phyloP scores from a whole-genome alignment of 768 basidiomycete species.

The Brasilioporus rufonigricans region DNA sequence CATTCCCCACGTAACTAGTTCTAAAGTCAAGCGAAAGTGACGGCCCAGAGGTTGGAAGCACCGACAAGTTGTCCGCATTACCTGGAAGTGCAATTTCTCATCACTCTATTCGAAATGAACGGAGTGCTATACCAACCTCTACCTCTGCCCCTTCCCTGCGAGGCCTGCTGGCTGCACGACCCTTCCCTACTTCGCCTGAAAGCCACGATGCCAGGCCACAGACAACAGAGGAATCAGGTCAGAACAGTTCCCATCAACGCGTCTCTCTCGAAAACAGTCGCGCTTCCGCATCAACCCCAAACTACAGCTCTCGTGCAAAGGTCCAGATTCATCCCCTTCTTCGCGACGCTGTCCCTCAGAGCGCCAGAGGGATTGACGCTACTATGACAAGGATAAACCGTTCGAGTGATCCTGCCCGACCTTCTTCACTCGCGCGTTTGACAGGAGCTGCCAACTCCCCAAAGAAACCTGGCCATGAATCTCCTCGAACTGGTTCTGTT shows the following conservation, averaged over 20 bases:
- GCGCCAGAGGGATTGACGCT: constrained; percentile 10
- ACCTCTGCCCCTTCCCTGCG: constrained; percentile 42
- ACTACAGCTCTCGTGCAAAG: constrained; percentile 30
- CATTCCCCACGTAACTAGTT: constrained; percentile 3
- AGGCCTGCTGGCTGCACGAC: constrained; percentile 22
- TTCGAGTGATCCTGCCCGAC: constrained; percentile 7
- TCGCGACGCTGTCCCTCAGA: constrained; percentile 12
- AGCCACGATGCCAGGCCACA: constrained; percentile 17
- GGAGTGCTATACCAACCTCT: constrained; percentile 40
- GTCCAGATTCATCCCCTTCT: constrained; percentile 31
- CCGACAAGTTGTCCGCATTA: constrained; percentile 45
- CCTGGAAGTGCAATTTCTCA: constrained; percentile 36
- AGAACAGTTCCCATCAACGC: constrained; percentile 47
- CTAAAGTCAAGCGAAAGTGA: constrained; percentile 2
- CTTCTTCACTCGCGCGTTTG: constrained; percentile 11
- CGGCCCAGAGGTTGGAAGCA: constrained; percentile 35
- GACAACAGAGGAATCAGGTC: constrained; percentile 40
- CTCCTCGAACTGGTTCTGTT: constrained; percentile 28
- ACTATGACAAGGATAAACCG: constrained; percentile 3
- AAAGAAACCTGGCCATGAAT: constrained; percentile 25
- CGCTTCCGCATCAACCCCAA: constrained; percentile 35
- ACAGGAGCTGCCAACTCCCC: constrained; percentile 3
- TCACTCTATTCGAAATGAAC: constrained; percentile 31
- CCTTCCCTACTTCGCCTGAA: constrained; percentile 15
- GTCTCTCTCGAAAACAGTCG: constrained; percentile 50